Conservation (phyloP, 345 rosid genomes). For the Luvunga scandens region DNA sequence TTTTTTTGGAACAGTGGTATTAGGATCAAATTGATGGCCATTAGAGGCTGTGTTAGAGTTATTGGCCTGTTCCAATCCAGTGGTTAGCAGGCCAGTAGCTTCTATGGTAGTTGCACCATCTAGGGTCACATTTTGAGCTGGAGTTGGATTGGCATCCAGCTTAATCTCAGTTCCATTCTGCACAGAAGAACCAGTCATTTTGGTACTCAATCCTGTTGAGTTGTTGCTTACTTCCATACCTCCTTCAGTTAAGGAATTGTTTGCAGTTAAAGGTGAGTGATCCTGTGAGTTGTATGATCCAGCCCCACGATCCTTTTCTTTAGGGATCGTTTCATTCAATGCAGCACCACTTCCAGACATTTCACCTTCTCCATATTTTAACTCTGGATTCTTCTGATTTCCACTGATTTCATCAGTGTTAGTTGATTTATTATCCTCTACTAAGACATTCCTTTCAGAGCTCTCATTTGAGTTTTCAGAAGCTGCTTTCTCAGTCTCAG, state of each 20-base stretch:
- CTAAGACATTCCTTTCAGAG: constrained; percentile 17
- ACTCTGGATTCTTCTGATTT: constrained; percentile 23
- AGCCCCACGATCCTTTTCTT: constrained; percentile 26
- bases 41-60: constrained; percentile 6
- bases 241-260: constrained; percentile 24
- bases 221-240: constrained; percentile 30
- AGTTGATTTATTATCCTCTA: constrained; percentile 20
- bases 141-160: neutral
- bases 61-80: constrained; percentile 25
- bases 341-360: constrained; percentile 13
- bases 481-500: constrained; percentile 41
- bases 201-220: constrained; percentile 22
- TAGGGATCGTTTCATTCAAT: constrained; percentile 25
- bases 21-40: constrained; percentile 23
- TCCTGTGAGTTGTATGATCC: constrained; percentile 18
- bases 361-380: constrained; percentile 30
- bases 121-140: constrained; percentile 29
- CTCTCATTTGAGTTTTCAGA: constrained; percentile 36
- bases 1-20: constrained; percentile 26
- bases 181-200: constrained; percentile 27
- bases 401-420: constrained; percentile 17
- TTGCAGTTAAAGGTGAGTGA: constrained; percentile 15
- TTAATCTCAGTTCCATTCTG: constrained; percentile 33
- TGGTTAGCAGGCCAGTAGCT: constrained; percentile 21
- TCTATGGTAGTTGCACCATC: constrained; percentile 29